These are phyloP conservation scores for Gnetum montanum DNA, from an alignment of 75 land plant species.

Conservation along the genomic window DNA sequence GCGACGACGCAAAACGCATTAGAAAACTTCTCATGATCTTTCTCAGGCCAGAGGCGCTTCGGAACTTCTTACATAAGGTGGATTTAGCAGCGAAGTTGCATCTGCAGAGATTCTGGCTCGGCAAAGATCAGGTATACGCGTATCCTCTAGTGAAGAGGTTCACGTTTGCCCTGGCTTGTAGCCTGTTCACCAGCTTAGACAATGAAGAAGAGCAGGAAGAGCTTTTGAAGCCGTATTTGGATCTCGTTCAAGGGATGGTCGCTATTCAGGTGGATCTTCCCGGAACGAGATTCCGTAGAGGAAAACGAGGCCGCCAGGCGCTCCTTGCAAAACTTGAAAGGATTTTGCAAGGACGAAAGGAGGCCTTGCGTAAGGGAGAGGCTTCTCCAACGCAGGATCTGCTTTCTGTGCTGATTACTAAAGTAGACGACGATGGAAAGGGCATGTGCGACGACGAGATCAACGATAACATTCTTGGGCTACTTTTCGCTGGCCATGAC, in stretches of 20 bases:
- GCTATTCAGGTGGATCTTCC: constrained; percentile 29
- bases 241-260: not conserved
- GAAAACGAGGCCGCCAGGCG: constrained; percentile 10
- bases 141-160: not conserved
- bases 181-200: not conserved
- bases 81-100: not conserved
- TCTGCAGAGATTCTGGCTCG: not conserved
- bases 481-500: constrained; percentile 56
- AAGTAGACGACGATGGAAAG: constrained; percentile 23
- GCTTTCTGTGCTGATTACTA: constrained; percentile 24
- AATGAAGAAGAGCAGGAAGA: not conserved
- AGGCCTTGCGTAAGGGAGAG: constrained; percentile 8
- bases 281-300: constrained; percentile 17
- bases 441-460: constrained; percentile 31
- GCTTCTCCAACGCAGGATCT: constrained; percentile 18
- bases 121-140: not conserved
- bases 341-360: constrained; percentile 14
- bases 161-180: not conserved
- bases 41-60: not conserved
- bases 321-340: not conserved
- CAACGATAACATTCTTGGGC: constrained; percentile 25
- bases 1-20: not conserved
- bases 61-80: not conserved
- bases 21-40: not conserved
- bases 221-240: not conserved